Evolutionary conservation across 1,284 basidiomycete genomes (phyloP), one percentile per base, ranked within the genome.

Genomic region (Moniliophthora roreri): DNA sequence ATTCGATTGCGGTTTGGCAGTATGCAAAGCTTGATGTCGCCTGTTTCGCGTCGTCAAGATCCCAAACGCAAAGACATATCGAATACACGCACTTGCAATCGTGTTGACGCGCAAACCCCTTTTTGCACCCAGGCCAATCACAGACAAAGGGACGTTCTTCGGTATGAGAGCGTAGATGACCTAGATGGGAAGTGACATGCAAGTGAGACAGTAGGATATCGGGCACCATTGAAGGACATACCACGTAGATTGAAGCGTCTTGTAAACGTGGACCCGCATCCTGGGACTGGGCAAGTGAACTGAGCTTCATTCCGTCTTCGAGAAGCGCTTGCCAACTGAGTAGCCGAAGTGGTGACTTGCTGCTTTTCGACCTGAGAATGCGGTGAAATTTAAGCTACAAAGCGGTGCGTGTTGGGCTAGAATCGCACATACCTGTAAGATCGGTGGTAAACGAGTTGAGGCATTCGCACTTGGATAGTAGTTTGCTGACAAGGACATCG

Each of bases 111-210:
- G 95, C 95, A 66, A 97, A 97, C 21, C 92, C 87, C 67, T 97
- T 97, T 63, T 89, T 90, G 69, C 95, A 98, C 13, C 92, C 93
- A 2, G 92, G 91, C 82, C 91, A 95, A 55, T 91, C 85, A 69
- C 95, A 98, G 58, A 93, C 84, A 72, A 93, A 98, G 34, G 95
- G 95, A 54, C 93, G 79, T 71, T 97, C 93, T 68, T 96, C 94
- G 23, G 94, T 96, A 69, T 98, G 95, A n/a, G 94, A 96, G 62
- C 95, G 85, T 60, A 98, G 70, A 74, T 98, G 95, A 48, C 95
- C 95, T 85, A 39, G 26, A 28, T 8, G 16, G 9, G 18, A 75
- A 68, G 54, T 76, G 55, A 56, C 32, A 52, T 28, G 58, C 58
- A 62, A 64, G 56, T 61, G 51, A 61, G 34, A 39, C 40, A 49